Evolutionary conservation across 73 alveolate species (phyloP).

Genomic region (Symbiodinium pilosum): DNA sequence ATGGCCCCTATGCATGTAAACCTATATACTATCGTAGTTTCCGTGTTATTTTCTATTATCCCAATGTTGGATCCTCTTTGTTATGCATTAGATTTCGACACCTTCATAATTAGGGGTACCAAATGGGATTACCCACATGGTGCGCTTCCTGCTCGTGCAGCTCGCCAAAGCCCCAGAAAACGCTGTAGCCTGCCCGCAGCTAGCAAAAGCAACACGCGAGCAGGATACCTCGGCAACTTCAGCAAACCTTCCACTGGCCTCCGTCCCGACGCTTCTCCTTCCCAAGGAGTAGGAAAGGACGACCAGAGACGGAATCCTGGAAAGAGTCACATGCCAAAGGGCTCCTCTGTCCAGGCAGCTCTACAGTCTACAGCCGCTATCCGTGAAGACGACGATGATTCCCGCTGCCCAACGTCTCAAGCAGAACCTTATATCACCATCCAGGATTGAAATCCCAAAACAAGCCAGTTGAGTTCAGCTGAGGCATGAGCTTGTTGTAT

Average conservation of each 20-base stretch:
- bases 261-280: background rate
- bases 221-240: no score
- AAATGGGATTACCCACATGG: background rate
- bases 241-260: background rate
- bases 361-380: no score
- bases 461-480: background rate
- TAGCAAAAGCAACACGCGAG: background rate
- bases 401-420: constrained; percentile 14
- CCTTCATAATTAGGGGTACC: no score
- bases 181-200: background rate
- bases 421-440: background rate
- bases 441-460: background rate
- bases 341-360: no score
- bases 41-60: no score
- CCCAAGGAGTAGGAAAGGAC: background rate
- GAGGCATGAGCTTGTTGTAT: constrained; percentile 2
- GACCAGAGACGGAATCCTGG: background rate
- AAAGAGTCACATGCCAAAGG: background rate
- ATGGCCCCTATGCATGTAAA: no score
- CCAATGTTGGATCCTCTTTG: no score
- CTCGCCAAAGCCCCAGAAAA: background rate
- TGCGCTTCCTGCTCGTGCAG: background rate
- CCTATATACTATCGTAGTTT: no score
- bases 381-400: background rate
- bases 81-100: no score